Percentiles rank a stretch among this genome's conserved stretches.
Conservation (phyloP, 768 basidiomycete species). For the Rhodocollybia butyracea region DNA sequence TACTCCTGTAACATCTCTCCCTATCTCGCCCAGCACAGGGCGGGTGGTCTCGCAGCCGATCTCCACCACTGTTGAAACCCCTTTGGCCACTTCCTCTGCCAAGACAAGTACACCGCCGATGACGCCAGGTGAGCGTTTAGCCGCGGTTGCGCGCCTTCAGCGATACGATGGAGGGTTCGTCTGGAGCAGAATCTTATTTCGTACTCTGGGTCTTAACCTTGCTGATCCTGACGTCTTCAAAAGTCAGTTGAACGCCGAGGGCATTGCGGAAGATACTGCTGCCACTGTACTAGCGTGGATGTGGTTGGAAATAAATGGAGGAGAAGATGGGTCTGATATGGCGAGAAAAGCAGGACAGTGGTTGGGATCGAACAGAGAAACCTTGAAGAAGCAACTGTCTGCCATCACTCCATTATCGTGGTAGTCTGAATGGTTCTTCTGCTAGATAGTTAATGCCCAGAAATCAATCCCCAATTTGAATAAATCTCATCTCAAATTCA, state of each 20-base stretch:
- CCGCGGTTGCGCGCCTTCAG: neutral
- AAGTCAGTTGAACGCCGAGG: neutral
- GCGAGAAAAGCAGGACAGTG: neutral
- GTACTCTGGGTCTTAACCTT: neutral
- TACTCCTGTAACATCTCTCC: no score
- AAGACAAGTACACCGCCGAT: neutral
- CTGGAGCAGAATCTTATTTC: neutral
- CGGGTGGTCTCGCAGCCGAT: no score
- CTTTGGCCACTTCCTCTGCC: neutral
- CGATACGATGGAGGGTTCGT: slow-evolving; percentile 4
- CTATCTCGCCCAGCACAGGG: no score
- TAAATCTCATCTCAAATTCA: no score
- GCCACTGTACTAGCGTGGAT: neutral
- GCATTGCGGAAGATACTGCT: neutral
- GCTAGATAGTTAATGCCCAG: no score
- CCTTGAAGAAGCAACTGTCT: neutral
- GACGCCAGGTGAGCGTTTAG: neutral
- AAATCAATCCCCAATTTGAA: no score
- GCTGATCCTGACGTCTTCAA: neutral
- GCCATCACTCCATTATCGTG: neutral
- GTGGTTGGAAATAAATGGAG: slow-evolving; percentile 3
- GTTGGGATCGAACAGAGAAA: neutral
- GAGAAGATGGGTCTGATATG: slow-evolving; percentile 1
- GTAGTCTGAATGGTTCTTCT: neutral
- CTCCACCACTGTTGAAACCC: no score